Evolutionary conservation across 257 asterid species (phyloP).

Genomic region (Capsicum baccatum): DNA sequence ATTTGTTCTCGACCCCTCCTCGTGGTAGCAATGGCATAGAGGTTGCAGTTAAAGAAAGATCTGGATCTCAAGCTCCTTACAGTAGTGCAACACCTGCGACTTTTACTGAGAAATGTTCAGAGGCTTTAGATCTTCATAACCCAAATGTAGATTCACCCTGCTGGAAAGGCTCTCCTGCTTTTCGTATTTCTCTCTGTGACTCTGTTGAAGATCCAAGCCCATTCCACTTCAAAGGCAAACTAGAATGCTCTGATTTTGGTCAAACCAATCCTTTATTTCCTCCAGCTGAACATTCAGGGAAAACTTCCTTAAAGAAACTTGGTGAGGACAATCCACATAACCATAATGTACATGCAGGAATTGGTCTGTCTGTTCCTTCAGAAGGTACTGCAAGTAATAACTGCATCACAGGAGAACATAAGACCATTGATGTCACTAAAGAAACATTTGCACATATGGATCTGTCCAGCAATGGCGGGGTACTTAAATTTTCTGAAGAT

Average conservation of each 20-base stretch:
- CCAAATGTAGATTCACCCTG: conserved; percentile 91
- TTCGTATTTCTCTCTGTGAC: conserved; percentile 55
- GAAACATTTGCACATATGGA: conserved; percentile 36
- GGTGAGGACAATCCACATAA: conserved; percentile 41
- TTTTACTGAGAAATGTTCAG: conserved; percentile 54
- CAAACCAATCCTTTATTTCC: conserved; percentile 42
- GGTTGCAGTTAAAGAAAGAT: conserved; percentile 32
- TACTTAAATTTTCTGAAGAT: conserved; percentile 42
- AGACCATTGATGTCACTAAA: conserved; percentile 39
- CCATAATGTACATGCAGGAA: conserved; percentile 43
- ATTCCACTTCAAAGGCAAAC: conserved; percentile 40
- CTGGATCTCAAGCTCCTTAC: conserved; percentile 48
- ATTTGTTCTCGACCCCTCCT: conserved; percentile 37
- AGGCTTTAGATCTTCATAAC: conserved; percentile 64
- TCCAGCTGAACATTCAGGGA: conserved; percentile 42
- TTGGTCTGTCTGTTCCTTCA: conserved; percentile 31
- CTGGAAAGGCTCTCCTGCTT: conserved; percentile 89
- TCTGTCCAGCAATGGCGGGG: conserved; percentile 39
- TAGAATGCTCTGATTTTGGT: conserved; percentile 43
- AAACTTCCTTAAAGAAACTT: conserved; percentile 37
- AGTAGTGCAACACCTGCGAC: conserved; percentile 46
- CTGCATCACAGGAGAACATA: conserved; percentile 42
- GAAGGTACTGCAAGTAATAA: conserved; percentile 42
- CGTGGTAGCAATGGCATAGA: conserved; percentile 40
- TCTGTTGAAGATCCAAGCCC: conserved; percentile 48